Conservation (phyloP, 192 early-diverging fungal species). For the Glomus cerebriforme region DNA sequence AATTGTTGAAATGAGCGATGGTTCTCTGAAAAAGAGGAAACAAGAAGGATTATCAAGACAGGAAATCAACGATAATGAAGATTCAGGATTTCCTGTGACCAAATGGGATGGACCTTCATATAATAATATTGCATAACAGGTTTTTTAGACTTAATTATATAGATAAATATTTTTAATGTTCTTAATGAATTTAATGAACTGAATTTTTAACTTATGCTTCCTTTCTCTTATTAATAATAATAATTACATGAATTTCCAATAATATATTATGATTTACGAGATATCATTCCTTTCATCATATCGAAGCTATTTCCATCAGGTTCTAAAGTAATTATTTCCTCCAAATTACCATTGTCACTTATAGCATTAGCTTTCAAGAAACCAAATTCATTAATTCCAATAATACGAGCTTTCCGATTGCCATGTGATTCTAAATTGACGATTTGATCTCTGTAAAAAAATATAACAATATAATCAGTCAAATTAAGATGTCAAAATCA, state of each 20-base stretch:
- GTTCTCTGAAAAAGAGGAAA: conserved; percentile 16
- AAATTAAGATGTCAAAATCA: not conserved
- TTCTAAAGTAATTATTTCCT: conserved; percentile 68
- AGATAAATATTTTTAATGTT: not conserved
- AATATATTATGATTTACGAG: conserved; percentile 3
- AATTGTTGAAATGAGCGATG: not conserved
- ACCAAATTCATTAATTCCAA: conserved; percentile 79
- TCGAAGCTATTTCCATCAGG: conserved; percentile 98
- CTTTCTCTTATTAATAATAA: not conserved
- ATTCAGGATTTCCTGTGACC: not conserved
- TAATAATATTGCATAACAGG: no score
- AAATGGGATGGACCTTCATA: not conserved
- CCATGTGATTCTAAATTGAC: conserved; percentile 66
- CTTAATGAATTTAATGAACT: not conserved
- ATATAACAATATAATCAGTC: conserved; percentile 10
- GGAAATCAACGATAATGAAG: not conserved
- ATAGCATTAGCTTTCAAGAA: conserved; percentile 70
- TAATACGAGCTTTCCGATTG: conserved; percentile 63
- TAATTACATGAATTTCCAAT: not conserved
- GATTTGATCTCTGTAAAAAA: conserved; percentile 53
- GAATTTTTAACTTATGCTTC: not conserved
- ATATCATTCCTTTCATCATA: conserved; percentile 92
- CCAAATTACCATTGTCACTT: conserved; percentile 41
- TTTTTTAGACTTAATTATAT: no score
- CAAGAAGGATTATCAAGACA: not conserved